These are phyloP conservation scores for Penicillium maclennaniae DNA, from an alignment of 495 filamentous ascomycete genomes.

Conservation along the genomic window DNA sequence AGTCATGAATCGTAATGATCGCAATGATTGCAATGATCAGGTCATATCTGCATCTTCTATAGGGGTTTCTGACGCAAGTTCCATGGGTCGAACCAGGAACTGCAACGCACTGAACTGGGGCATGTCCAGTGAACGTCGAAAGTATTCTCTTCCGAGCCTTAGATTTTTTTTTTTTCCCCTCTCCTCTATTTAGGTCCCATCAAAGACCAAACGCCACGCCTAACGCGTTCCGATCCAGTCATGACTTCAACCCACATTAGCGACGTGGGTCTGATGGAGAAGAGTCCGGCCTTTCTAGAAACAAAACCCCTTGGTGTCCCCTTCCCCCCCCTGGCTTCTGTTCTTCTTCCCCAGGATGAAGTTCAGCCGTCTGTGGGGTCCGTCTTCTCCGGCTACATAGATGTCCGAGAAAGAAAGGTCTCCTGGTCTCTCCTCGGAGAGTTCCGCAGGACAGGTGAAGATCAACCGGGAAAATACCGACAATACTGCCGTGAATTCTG, in stretches of 20 bases:
- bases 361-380: conserved; percentile 14
- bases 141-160: not conserved
- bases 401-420: too few species aligned
- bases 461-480: not conserved
- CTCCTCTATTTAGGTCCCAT: too few species aligned
- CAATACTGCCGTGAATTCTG: not conserved
- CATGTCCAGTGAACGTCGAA: not conserved
- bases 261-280: conserved; percentile 19
- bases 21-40: too few species aligned
- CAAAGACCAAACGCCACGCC: not conserved
- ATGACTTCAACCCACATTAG: conserved; percentile 27
- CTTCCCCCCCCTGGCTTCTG: too few species aligned
- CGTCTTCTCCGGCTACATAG: not conserved
- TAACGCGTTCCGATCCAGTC: conserved; percentile 10
- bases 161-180: not conserved
- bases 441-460: too few species aligned
- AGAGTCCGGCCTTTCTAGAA: conserved; percentile 1
- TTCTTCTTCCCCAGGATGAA: conserved; percentile 15
- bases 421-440: too few species aligned
- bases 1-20: not conserved
- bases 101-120: not conserved
- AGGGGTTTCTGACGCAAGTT: not conserved
- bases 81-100: not conserved
- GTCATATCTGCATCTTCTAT: not conserved
- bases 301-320: conserved; percentile 3